These are phyloP conservation scores for Metschnikowia kunwiensis DNA, from an alignment of 805 yeast genomes.

Conservation along the genomic window DNA sequence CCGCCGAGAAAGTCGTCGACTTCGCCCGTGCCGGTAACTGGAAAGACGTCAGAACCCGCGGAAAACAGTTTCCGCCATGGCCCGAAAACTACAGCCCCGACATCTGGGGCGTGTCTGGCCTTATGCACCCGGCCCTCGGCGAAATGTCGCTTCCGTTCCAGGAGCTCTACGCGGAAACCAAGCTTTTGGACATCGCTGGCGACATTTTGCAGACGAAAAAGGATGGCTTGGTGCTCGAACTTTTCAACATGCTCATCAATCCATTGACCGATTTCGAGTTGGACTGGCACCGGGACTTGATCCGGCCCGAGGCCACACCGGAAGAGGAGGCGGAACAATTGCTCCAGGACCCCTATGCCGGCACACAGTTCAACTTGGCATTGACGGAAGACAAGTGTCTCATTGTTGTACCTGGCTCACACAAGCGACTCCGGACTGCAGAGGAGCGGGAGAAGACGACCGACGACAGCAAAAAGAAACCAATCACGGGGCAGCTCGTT, in stretches of 20 bases:
- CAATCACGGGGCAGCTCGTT: slow-evolving; percentile 36
- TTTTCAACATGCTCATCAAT: slow-evolving; percentile 51
- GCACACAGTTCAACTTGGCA: slow-evolving; percentile 51
- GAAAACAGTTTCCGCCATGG: slow-evolving; percentile 60
- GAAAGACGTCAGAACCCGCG: slow-evolving; percentile 48
- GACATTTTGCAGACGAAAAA: slow-evolving; percentile 42
- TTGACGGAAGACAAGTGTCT: slow-evolving; percentile 45
- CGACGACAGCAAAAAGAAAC: slow-evolving; percentile 30
- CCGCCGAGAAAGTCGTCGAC: slow-evolving; percentile 37
- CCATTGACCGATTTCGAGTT: slow-evolving; percentile 52
- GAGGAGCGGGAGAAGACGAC: slow-evolving; percentile 43
- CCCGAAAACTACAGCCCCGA: slow-evolving; percentile 48
- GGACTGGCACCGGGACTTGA: slow-evolving; percentile 53
- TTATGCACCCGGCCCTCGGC: slow-evolving; percentile 45
- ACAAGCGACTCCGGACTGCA: slow-evolving; percentile 42
- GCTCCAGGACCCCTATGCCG: slow-evolving; percentile 40
- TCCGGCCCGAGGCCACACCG: slow-evolving; percentile 43
- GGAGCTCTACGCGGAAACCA: slow-evolving; percentile 37
- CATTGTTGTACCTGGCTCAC: slow-evolving; percentile 49
- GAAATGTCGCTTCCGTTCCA: slow-evolving; percentile 38
- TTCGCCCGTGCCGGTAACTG: slow-evolving; percentile 47
- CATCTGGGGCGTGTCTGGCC: slow-evolving; percentile 51
- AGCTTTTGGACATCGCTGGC: slow-evolving; percentile 36
- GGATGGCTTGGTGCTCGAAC: slow-evolving; percentile 42
- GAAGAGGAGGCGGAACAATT: slow-evolving; percentile 44